Evolutionary conservation across 208 protist species (phyloP).

Genomic region (Trypanosoma vivax): DNA sequence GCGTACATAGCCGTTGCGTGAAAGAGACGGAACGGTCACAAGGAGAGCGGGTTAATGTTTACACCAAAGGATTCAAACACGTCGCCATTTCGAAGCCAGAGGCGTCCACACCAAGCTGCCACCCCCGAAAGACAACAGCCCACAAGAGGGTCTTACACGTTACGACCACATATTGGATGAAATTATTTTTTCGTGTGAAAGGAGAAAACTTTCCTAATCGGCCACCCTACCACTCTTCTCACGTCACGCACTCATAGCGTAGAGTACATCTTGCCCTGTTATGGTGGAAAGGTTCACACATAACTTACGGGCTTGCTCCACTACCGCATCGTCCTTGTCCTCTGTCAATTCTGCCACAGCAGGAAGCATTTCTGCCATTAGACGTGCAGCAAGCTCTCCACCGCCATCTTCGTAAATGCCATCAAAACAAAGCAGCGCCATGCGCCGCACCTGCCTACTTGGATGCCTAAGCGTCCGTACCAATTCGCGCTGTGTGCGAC

Average conservation of each 20-base stretch:
- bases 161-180: too few species aligned
- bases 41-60: too few species aligned
- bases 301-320: conserved; percentile 72
- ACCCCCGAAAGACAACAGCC: too few species aligned
- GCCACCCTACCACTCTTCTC: neutral
- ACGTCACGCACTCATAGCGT: conserved; percentile 61
- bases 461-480: conserved; percentile 69
- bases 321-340: conserved; percentile 70
- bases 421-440: conserved; percentile 62
- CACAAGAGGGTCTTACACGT: too few species aligned
- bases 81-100: too few species aligned
- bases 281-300: conserved; percentile 83
- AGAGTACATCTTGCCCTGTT: conserved; percentile 84
- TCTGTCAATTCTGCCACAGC: conserved; percentile 87
- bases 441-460: conserved; percentile 55
- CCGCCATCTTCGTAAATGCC: conserved; percentile 85
- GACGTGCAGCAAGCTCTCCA: conserved; percentile 78
- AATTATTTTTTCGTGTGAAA: too few species aligned
- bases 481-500: conserved; percentile 80
- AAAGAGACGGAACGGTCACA: too few species aligned
- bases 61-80: too few species aligned
- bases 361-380: conserved; percentile 87
- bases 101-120: too few species aligned
- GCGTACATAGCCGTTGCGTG: too few species aligned
- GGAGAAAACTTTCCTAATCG: too few species aligned